These are phyloP conservation scores for Diaporthe batatas DNA, from an alignment of 2,329 filamentous ascomycete genomes.

Conservation along the genomic window DNA sequence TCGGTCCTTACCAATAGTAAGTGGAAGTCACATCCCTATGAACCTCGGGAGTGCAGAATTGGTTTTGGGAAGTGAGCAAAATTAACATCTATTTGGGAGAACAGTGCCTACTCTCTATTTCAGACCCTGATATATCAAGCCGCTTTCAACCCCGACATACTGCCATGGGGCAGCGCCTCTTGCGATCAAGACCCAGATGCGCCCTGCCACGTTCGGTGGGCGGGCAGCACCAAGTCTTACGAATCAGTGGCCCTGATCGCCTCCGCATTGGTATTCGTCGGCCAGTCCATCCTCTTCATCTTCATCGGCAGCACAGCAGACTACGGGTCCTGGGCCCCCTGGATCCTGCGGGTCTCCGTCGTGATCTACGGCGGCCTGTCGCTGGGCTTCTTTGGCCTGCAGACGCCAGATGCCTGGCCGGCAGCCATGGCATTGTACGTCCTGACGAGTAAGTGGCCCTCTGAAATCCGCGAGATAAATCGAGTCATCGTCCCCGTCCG, in stretches of 20 bases:
- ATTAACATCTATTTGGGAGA: not conserved
- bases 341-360: slow-evolving; percentile 10
- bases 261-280: not conserved
- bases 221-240: slow-evolving; percentile 9
- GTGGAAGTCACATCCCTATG: not conserved
- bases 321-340: slow-evolving; percentile 17
- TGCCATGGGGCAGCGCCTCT: slow-evolving; percentile 16
- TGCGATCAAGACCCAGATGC: slow-evolving; percentile 24
- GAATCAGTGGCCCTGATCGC: slow-evolving; percentile 20
- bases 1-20: slow-evolving; percentile 25
- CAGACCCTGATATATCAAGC: slow-evolving; percentile 21
- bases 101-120: slow-evolving; percentile 15
- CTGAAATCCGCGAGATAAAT: not conserved
- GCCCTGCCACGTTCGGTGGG: slow-evolving; percentile 12
- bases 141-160: slow-evolving; percentile 8
- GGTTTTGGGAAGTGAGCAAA: not conserved
- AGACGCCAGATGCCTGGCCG: slow-evolving; percentile 16
- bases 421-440: slow-evolving; percentile 17
- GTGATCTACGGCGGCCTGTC: slow-evolving; percentile 9
- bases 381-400: slow-evolving; percentile 10
- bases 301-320: slow-evolving; percentile 27
- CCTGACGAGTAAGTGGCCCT: not conserved
- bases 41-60: no score
- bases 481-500: no score
- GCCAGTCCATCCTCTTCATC: slow-evolving; percentile 17